Conservation (phyloP, 108 stramenopile genomes). For the Cyclostephanos tholiformis region DNA sequence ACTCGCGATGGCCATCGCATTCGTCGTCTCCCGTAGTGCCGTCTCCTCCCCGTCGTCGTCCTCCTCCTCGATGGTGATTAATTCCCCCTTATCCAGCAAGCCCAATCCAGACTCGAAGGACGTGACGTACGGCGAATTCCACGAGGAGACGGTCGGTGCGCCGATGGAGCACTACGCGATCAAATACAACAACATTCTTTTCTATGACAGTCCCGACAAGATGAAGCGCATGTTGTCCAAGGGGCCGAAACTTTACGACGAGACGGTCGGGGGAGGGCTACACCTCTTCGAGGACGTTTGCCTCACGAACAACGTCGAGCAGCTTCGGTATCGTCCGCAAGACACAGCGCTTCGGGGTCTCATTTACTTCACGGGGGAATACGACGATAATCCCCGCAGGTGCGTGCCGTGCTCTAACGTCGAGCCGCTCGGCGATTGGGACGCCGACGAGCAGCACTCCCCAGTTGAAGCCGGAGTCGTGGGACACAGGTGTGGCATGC, state of each 20-base stretch:
- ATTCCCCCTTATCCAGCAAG: background rate
- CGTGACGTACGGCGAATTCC: constrained; percentile 35
- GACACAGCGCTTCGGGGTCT: constrained; percentile 31
- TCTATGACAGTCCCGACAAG: constrained; percentile 32
- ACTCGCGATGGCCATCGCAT: background rate
- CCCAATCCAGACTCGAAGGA: constrained; percentile 15
- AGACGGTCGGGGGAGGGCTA: constrained; percentile 24
- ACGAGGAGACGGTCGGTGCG: constrained; percentile 28
- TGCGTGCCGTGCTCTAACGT: constrained; percentile 39
- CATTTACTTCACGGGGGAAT: constrained; percentile 39
- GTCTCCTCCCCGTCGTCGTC: too few species aligned
- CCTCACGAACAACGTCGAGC: constrained; percentile 41
- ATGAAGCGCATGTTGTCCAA: constrained; percentile 38
- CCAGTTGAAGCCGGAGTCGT: constrained; percentile 18
- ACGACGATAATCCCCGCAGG: constrained; percentile 14
- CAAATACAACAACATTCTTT: constrained; percentile 36
- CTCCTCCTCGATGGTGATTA: background rate
- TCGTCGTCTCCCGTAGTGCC: background rate
- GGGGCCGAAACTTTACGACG: constrained; percentile 26
- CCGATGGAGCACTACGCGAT: constrained; percentile 27
- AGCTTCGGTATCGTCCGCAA: constrained; percentile 8
- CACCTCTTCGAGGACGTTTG: constrained; percentile 43
- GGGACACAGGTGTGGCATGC: constrained; percentile 40
- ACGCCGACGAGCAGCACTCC: background rate
- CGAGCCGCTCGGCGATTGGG: constrained; percentile 19